These are phyloP conservation scores for Corinectria fuckeliana DNA, from an alignment of 2,329 filamentous ascomycete genomes.

Conservation along the genomic window DNA sequence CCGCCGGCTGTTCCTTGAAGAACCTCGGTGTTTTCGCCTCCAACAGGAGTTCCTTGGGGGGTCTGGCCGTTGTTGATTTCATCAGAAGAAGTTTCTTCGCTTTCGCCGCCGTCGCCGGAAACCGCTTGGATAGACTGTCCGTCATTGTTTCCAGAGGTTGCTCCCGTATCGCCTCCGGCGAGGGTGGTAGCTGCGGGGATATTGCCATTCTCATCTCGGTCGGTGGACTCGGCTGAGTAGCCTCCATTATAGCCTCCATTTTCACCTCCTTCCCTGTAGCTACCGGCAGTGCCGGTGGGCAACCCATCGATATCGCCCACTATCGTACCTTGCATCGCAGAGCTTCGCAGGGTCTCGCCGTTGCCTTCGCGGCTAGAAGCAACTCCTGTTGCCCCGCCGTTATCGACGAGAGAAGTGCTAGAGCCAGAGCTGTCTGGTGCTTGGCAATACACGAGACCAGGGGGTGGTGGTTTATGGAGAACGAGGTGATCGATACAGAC, in stretches of 20 bases:
- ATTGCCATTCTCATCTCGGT: background rate
- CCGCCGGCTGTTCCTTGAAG: background rate
- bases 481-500: conserved; percentile 9
- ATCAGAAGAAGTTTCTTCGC: background rate
- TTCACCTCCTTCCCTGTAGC: background rate
- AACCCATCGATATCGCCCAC: background rate
- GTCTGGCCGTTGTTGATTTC: background rate
- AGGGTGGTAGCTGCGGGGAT: background rate
- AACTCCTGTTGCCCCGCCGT: conserved; percentile 1
- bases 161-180: background rate
- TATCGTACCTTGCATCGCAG: background rate
- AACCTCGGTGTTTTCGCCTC: background rate
- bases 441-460: conserved; percentile 5
- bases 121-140: background rate
- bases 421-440: background rate
- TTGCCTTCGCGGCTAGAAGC: background rate
- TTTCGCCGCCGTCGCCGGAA: background rate
- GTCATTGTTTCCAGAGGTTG: background rate
- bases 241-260: background rate
- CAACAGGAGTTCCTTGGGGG: background rate
- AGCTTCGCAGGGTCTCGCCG: background rate
- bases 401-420: conserved; percentile 6
- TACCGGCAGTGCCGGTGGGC: background rate
- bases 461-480: conserved; percentile 5
- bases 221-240: background rate